Evolutionary conservation across 495 filamentous ascomycete genomes (phyloP), one percentile per base, ranked within the genome.

Genomic region (Penicillium cataractarum): DNA sequence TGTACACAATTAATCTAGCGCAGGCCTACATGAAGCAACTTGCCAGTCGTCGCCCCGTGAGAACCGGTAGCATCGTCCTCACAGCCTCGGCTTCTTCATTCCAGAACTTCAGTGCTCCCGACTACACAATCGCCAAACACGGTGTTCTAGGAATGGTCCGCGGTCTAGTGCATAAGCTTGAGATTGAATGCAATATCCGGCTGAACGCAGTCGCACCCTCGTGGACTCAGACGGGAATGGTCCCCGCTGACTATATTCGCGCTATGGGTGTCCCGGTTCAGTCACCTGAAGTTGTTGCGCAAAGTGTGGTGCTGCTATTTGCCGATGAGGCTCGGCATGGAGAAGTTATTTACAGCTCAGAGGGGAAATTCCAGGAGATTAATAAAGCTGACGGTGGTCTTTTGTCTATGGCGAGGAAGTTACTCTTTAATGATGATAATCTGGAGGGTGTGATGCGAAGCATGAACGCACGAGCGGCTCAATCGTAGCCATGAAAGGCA

Each of bases 121-220:
- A 79, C 63, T 81, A 80, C 29, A 65, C 71, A 1, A 66, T 70
- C 8, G 53, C 76, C 10, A 81, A 81, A 50, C 79, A 81, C 52
- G 79, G 74, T 0, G 73, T 76, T 12, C 21, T 78, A 22, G 76
- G 76, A 0, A 65, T 80, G 24, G 39, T 78, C 4, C 73, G 74
- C 10, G 76, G 76, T 0, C 33, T 79, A 4, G 62, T 35, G 17
- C 9, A 33, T 31, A 33, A 54, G 17, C 19, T 26, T 4, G 60
- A 70, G 13, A 29, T 67, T 13, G 50, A 62, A 0, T 56, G 29
- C 0, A 58, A 67, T 5, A 66, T 81, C 29, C 70, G 78, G 7
- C 21, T 81, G 4, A 81, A 82, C 62, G 75, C 74, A 12, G 57
- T 82, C 32, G 70, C 73, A 13, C 78, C 80, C 15, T 78, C 74